Evolutionary conservation across 805 yeast species (phyloP).

Genomic region (Candida sakaeoensis): DNA sequence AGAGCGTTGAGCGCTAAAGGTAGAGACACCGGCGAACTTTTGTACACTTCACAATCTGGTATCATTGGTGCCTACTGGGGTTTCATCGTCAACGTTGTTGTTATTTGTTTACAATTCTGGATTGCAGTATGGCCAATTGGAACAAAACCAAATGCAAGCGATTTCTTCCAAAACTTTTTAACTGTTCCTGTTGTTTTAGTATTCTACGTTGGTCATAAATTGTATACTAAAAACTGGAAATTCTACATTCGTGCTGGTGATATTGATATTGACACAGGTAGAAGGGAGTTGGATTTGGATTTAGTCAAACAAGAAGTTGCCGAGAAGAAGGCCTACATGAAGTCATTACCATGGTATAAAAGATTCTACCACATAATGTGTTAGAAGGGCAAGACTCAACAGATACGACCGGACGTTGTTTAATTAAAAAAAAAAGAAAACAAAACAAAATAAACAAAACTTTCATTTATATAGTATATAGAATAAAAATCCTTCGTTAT

Average conservation of each 20-base stretch:
- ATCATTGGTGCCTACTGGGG: conserved; percentile 52
- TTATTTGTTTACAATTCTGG: conserved; percentile 62
- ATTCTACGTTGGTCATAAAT: conserved; percentile 28
- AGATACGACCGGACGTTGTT: no score
- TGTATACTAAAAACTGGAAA: conserved; percentile 24
- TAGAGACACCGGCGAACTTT: conserved; percentile 46
- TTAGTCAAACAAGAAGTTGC: conserved; percentile 33
- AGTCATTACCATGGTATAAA: conserved; percentile 22
- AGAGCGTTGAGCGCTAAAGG: conserved; percentile 55
- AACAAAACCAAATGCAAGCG: conserved; percentile 26
- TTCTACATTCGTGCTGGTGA: conserved; percentile 25
- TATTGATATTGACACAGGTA: conserved; percentile 34
- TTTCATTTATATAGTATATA: no score
- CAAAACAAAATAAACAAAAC: no score
- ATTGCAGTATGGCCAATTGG: conserved; percentile 61
- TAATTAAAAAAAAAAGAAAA: no score
- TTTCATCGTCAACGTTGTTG: conserved; percentile 43
- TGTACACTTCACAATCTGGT: conserved; percentile 51
- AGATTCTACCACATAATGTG: conserved; percentile 30
- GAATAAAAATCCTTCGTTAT: no score
- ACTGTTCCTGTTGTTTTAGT: conserved; percentile 31
- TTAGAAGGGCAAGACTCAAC: no score
- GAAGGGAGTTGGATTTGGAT: conserved; percentile 32
- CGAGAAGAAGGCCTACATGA: conserved; percentile 26
- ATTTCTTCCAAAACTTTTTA: conserved; percentile 28